phyloP scores from a whole-genome alignment of 1,284 basidiomycete genomes.

The Marasmius sp. region DNA sequence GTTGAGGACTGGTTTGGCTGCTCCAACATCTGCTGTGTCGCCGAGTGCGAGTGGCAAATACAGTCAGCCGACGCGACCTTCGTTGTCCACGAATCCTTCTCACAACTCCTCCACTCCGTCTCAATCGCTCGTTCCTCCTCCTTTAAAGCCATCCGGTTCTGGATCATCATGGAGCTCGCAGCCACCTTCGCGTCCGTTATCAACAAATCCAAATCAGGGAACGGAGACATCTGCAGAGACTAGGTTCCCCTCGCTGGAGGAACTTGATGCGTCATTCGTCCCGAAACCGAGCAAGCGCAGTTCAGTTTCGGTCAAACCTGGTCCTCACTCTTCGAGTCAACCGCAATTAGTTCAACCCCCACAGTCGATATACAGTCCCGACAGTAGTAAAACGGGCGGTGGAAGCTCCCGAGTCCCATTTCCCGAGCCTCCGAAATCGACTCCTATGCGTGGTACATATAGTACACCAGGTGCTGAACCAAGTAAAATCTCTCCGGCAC shows the following conservation, averaged over 20 bases:
- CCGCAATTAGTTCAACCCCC: conserved; percentile 1
- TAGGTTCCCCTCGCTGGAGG: conserved; percentile 77
- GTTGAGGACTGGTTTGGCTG: conserved; percentile 63
- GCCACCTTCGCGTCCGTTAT: conserved; percentile 22
- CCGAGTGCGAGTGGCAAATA: conserved; percentile 21
- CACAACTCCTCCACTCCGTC: conserved; percentile 33
- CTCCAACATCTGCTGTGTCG: conserved; percentile 18
- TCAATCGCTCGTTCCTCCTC: conserved; percentile 27
- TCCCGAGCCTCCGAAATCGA: background rate
- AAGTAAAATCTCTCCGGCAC: background rate
- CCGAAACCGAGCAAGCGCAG: conserved; percentile 19
- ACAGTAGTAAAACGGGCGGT: background rate
- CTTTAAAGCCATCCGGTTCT: conserved; percentile 19
- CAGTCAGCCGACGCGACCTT: conserved; percentile 28
- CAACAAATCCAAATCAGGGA: conserved; percentile 30
- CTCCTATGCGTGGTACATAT: background rate
- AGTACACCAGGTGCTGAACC: background rate
- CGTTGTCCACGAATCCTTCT: conserved; percentile 52
- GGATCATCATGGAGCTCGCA: conserved; percentile 27
- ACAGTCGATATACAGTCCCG: background rate
- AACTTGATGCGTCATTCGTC: conserved; percentile 65
- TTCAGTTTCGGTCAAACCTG: conserved; percentile 6
- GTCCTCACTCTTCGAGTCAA: conserved; percentile 10
- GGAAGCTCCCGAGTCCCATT: background rate
- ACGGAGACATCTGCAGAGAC: conserved; percentile 53